Percentiles rank a stretch among this genome's conserved stretches.
These are phyloP conservation scores for Schizophyllum commune DNA, from an alignment of 1,284 basidiomycete species.

Conservation along the genomic window DNA sequence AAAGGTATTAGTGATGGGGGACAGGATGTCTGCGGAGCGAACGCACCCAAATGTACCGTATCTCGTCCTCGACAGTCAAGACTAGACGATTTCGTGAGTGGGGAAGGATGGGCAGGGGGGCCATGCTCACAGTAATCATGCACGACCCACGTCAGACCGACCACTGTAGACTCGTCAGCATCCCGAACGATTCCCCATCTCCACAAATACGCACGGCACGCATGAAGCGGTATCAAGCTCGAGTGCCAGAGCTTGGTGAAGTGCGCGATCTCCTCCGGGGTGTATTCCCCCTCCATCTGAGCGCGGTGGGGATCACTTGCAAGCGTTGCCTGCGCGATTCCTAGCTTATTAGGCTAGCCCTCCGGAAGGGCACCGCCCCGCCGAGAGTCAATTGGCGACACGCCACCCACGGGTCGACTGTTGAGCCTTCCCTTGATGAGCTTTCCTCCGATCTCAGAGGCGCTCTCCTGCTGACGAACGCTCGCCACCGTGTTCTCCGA, in stretches of 20 bases:
- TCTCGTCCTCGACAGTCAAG: constrained; percentile 25
- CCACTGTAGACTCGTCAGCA: constrained; percentile 15
- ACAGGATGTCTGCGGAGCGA: not conserved
- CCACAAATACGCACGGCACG: not conserved
- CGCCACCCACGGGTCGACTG: no score
- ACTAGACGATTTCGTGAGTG: constrained; percentile 8
- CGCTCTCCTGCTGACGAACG: no score
- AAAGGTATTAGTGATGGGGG: not conserved
- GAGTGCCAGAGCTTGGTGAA: not conserved
- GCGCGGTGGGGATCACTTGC: no score
- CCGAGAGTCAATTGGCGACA: no score
- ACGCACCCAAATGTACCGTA: constrained; percentile 29
- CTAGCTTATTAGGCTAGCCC: no score
- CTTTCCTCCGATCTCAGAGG: no score
- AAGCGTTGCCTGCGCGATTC: no score
- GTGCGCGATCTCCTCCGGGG: not conserved
- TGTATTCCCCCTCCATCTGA: no score
- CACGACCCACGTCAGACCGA: constrained; percentile 24
- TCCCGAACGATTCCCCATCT: not conserved
- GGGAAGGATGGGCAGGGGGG: not conserved
- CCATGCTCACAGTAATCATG: constrained; percentile 25
- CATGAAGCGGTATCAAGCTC: not conserved
- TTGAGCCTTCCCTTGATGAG: no score
- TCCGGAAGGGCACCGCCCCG: no score
- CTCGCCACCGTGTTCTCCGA: no score